Evolutionary conservation across 148 eudicot genomes (phyloP).

Genomic region (Persicaria maculosa): DNA sequence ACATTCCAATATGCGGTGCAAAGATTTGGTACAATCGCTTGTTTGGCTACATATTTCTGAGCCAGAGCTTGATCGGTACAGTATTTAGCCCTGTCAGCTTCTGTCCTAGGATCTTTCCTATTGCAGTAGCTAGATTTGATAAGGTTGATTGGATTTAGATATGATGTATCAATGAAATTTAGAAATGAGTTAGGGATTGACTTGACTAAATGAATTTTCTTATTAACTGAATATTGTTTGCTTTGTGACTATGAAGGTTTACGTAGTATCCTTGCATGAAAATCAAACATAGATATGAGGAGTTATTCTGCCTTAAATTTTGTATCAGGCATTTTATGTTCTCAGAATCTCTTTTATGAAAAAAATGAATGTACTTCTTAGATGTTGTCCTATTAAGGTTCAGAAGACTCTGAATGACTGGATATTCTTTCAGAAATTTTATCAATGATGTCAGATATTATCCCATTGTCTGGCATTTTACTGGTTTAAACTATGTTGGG

Average conservation of each 20-base stretch:
- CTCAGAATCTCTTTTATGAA: neutral
- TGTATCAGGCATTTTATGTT: neutral
- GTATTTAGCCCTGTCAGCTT: neutral
- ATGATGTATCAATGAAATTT: neutral
- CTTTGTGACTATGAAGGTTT: neutral
- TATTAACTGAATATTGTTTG: too few relatives aligned
- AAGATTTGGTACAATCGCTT: neutral
- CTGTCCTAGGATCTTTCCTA: neutral
- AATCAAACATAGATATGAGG: conserved; percentile 6
- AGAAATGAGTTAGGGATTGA: too few relatives aligned
- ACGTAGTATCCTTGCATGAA: neutral
- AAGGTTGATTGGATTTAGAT: neutral
- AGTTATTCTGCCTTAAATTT: neutral
- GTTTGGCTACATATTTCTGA: neutral
- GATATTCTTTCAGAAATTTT: neutral
- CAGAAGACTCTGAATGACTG: neutral
- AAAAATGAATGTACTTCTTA: neutral
- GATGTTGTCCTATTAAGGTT: neutral
- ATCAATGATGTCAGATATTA: neutral
- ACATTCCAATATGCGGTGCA: neutral
- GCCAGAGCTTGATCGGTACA: neutral
- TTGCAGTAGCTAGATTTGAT: neutral
- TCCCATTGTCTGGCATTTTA: neutral
- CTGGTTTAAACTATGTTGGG: neutral
- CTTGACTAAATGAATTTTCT: too few relatives aligned